Evolutionary conservation across 1,139 yeast species (phyloP).

Genomic region (Nakaseomyces delphensis): DNA sequence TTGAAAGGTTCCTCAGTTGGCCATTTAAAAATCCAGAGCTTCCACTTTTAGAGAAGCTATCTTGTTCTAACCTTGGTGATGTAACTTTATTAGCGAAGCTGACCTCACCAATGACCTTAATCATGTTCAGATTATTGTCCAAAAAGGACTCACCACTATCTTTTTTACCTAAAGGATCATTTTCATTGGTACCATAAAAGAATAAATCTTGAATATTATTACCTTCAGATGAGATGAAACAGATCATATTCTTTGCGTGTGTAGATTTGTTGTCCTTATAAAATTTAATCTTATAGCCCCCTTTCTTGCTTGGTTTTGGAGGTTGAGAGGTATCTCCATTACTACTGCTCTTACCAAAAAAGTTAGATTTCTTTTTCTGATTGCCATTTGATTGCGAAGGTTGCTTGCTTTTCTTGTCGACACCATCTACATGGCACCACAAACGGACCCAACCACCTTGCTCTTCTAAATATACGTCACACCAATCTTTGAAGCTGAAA

Average conservation of each 20-base stretch:
- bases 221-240: constrained; percentile 22
- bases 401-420: constrained; percentile 10
- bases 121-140: constrained; percentile 12
- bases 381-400: constrained; percentile 2
- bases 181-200: constrained; percentile 16
- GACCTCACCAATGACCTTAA: constrained; percentile 14
- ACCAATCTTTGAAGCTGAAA: constrained; percentile 30
- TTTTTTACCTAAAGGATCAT: background rate
- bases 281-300: constrained; percentile 26
- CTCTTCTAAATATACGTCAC: constrained; percentile 25
- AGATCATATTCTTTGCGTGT: constrained; percentile 18
- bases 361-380: constrained; percentile 5
- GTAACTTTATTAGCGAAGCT: background rate
- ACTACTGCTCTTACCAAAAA: constrained; percentile 1
- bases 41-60: constrained; percentile 2
- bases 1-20: background rate
- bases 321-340: background rate
- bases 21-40: constrained; percentile 2
- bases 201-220: constrained; percentile 26
- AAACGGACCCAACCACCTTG: constrained; percentile 28
- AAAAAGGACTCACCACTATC: constrained; percentile 11
- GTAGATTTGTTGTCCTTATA: constrained; percentile 24
- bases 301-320: constrained; percentile 12
- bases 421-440: constrained; percentile 30
- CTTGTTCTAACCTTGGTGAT: background rate